phyloP scores from a whole-genome alignment of 257 asterid species.

The Nicotiana tabacum region DNA sequence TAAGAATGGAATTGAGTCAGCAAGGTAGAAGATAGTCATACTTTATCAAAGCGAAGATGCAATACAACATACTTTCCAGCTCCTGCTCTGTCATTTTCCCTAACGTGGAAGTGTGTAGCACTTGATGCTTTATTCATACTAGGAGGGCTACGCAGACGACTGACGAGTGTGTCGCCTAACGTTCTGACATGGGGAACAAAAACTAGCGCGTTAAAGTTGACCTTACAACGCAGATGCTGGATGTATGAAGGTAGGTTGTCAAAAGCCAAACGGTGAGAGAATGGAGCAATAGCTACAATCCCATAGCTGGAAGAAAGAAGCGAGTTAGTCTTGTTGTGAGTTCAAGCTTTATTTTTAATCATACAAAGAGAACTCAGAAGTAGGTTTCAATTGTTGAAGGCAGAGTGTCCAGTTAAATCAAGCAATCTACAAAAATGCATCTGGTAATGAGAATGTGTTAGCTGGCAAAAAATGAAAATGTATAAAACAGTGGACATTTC shows the following conservation, averaged over 20 bases:
- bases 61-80: slow-evolving; percentile 41
- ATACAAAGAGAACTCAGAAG: not conserved
- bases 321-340: not conserved
- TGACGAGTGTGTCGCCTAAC: slow-evolving; percentile 34
- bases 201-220: slow-evolving; percentile 34
- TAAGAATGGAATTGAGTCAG: not conserved
- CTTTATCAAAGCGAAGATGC: slow-evolving; percentile 50
- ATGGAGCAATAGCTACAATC: slow-evolving; percentile 42
- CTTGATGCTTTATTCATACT: slow-evolving; percentile 13
- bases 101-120: not conserved
- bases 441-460: not conserved
- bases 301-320: slow-evolving; percentile 32
- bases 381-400: not conserved
- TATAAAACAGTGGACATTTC: not conserved
- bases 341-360: not conserved
- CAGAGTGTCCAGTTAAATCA: not conserved
- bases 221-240: slow-evolving; percentile 43
- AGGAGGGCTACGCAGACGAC: slow-evolving; percentile 26
- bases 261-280: slow-evolving; percentile 45
- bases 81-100: slow-evolving; percentile 14
- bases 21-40: slow-evolving; percentile 14
- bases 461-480: not conserved
- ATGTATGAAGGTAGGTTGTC: slow-evolving; percentile 36
- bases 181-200: slow-evolving; percentile 40
- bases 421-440: not conserved